These are phyloP conservation scores for Bimuria novae-zelandiae DNA, from an alignment of 2,329 filamentous ascomycete species.

Conservation along the genomic window DNA sequence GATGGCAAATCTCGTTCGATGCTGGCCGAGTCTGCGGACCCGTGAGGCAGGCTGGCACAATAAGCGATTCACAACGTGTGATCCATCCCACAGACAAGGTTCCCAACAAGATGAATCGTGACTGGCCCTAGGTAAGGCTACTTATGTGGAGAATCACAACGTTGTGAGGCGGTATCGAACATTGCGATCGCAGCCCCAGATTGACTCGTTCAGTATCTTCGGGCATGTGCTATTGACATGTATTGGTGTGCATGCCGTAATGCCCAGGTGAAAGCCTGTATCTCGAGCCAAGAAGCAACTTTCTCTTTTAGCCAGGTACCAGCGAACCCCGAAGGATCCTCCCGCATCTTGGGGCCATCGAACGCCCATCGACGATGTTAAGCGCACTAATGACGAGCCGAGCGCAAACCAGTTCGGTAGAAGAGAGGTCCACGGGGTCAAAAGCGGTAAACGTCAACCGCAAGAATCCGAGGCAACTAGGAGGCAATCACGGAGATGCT, in stretches of 20 bases:
- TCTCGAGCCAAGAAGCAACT: too few relatives aligned
- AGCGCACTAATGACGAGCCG: constrained; percentile 6
- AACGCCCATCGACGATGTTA: background rate
- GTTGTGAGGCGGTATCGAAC: background rate
- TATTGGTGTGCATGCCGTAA: too few relatives aligned
- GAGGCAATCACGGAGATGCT: background rate
- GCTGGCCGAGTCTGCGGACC: constrained; percentile 14
- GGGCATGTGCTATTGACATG: too few relatives aligned
- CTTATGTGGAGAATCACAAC: background rate
- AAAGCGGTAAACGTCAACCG: too few relatives aligned
- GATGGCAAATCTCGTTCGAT: constrained; percentile 7
- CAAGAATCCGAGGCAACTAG: background rate
- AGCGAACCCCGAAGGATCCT: constrained; percentile 15
- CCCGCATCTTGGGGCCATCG: constrained; percentile 13
- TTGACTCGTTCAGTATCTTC: too few relatives aligned
- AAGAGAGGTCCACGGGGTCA: too few relatives aligned
- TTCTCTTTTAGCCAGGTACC: background rate
- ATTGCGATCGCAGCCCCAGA: too few relatives aligned
- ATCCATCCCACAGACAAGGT: constrained; percentile 14
- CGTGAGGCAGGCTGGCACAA: constrained; percentile 13
- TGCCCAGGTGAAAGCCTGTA: too few relatives aligned
- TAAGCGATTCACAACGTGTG: constrained; percentile 6
- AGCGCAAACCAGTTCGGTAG: background rate
- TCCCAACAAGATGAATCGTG: constrained; percentile 4
- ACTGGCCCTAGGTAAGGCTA: background rate